Base-by-base conservation (phyloP, 106 monocot genomes). In the Phalaenopsis aphrodite region DNA sequence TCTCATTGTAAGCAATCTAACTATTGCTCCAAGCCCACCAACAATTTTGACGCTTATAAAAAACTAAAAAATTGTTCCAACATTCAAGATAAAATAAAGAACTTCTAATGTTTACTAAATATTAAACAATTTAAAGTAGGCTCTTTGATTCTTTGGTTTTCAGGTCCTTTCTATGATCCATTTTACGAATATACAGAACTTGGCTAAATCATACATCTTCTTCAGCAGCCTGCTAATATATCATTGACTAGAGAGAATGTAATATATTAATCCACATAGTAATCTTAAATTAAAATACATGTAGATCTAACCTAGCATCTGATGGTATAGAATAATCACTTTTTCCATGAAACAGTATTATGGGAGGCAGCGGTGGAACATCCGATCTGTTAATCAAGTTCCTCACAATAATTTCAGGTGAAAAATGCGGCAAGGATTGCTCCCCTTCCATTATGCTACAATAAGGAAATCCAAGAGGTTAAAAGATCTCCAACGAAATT, bases 381-480 rank as follows among this genome's bases (percentile, higher is more conserved):
- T 90, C 89, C 86, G 41, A 68, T 75, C 75, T 88, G 72, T 83
- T 43, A 67, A 72, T 76, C 84, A 89, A 80, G 23, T 95, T 84
- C 78, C 81, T 79, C 42, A 99, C 80, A 30, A 90, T 43, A 82
- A 93, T 37, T 87, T 95, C 91, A 36, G 99, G 99, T 72, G 99
- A 99, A 84, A 88, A 95, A 30, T 77, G 85, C 18, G 56, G 83
- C 68, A 99, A 93, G 46, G 93, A 88, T 82, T 93, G 79, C 75
- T 99, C 93, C 45, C 99, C 99, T 86, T 99, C 99, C 99, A 99
- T 99, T 82, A 99, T 92, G 87, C 99, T 99, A 85, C 76, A 82
- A 82, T 18, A 81, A 18, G 76, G 42, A 42, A 82, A 30, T 55
- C 1, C 36, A 41, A 16, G 10, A 5, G 39, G 19, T 43, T 55